phyloP scores from a whole-genome alignment of 768 basidiomycete genomes.

The Kwoniella newhampshirensis region DNA sequence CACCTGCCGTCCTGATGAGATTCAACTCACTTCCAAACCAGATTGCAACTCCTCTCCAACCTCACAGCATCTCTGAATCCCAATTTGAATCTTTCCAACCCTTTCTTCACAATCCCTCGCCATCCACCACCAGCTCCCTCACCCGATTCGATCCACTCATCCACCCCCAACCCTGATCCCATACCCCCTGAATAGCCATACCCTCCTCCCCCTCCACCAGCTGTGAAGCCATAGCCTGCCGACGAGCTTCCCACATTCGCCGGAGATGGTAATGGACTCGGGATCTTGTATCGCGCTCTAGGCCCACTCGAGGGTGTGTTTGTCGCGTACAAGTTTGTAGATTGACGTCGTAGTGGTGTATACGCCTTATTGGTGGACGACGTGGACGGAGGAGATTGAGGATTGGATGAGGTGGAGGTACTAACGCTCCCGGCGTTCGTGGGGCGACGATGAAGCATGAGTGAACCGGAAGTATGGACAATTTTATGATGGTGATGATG shows the following conservation, averaged over 20 bases:
- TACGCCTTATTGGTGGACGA: constrained; percentile 31
- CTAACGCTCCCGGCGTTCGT: neutral
- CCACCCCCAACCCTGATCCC: neutral
- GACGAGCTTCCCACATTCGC: constrained; percentile 1
- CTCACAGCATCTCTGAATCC: constrained; percentile 44
- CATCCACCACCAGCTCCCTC: neutral
- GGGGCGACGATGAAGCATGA: constrained; percentile 29
- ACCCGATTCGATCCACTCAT: neutral
- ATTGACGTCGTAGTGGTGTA: constrained; percentile 38
- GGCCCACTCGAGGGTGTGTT: neutral
- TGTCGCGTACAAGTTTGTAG: constrained; percentile 29
- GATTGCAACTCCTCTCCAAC: constrained; percentile 39
- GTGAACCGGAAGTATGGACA: neutral
- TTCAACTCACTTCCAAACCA: constrained; percentile 47
- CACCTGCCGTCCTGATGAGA: too few relatives aligned
- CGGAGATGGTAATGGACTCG: constrained; percentile 21
- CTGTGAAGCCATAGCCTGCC: neutral
- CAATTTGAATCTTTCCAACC: constrained; percentile 16
- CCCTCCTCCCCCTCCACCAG: constrained; percentile 6
- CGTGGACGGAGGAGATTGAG: neutral
- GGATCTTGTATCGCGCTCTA: constrained; percentile 30
- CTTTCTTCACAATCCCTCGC: neutral
- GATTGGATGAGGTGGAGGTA: neutral
- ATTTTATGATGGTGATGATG: too few relatives aligned
- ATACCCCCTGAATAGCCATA: neutral